phyloP scores from a whole-genome alignment of 2,329 filamentous ascomycete species.

The Pyricularia sp. region DNA sequence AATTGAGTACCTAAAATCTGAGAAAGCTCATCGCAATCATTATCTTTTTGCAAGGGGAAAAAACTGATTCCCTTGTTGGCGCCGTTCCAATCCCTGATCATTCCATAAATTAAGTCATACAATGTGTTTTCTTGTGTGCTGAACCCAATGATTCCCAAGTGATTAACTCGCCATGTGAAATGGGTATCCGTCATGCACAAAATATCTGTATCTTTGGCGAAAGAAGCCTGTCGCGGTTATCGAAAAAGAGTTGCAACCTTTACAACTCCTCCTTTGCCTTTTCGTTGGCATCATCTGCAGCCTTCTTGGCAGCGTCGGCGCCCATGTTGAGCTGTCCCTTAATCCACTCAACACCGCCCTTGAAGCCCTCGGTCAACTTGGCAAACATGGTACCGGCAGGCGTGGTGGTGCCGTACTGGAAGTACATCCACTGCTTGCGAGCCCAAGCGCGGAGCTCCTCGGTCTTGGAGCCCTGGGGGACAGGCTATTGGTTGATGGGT shows the following conservation, averaged over 20 bases:
- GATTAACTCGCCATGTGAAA: not conserved
- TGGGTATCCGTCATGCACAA: not conserved
- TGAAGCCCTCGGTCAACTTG: conserved; percentile 44
- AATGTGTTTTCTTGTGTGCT: not conserved
- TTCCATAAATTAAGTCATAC: not conserved
- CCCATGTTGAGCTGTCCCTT: conserved; percentile 37
- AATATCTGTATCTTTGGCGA: not conserved
- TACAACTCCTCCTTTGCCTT: conserved; percentile 40
- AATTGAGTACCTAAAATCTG: not conserved
- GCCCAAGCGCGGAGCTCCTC: conserved; percentile 64
- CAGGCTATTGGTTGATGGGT: conserved; percentile 22
- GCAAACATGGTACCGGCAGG: conserved; percentile 58
- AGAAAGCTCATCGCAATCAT: conserved; percentile 1
- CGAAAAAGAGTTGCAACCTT: conserved; percentile 8
- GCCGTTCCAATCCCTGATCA: not conserved
- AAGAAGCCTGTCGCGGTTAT: not conserved
- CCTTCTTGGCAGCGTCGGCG: conserved; percentile 36
- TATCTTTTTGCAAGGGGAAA: not conserved
- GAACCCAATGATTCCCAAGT: not conserved
- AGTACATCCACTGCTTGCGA: conserved; percentile 66
- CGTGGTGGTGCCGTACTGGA: conserved; percentile 62
- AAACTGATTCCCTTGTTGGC: not conserved
- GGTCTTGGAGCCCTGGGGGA: conserved; percentile 57
- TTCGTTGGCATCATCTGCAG: conserved; percentile 28
- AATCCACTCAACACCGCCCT: conserved; percentile 42